Percentiles rank a stretch among this genome's conserved stretches.
Conservation (phyloP, 2,329 filamentous ascomycete genomes). For the Cercospora janseana region DNA sequence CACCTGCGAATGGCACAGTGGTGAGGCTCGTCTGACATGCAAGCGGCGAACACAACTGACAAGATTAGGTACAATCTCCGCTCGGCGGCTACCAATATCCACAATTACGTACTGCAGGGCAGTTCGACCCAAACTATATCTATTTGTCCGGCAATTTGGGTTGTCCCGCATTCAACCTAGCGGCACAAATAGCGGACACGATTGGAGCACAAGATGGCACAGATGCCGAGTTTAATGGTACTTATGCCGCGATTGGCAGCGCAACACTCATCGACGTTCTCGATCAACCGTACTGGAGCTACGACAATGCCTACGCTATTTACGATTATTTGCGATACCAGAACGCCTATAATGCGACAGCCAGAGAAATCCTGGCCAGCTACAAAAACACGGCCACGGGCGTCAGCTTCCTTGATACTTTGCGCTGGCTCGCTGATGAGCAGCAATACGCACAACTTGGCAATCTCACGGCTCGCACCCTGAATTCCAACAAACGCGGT, state of each 20-base stretch:
- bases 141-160: conserved; percentile 46
- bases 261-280: conserved; percentile 47
- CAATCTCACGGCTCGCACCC: conserved; percentile 42
- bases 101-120: conserved; percentile 46
- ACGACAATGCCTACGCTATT: conserved; percentile 54
- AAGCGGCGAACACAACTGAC: background rate
- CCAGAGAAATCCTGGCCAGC: conserved; percentile 36
- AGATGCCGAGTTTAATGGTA: conserved; percentile 40
- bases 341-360: conserved; percentile 51
- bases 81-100: conserved; percentile 59
- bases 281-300: conserved; percentile 43
- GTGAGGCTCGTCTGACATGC: conserved; percentile 12
- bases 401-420: conserved; percentile 28
- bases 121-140: conserved; percentile 52
- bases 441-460: conserved; percentile 47
- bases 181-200: conserved; percentile 44
- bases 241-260: conserved; percentile 50
- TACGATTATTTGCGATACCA: conserved; percentile 58
- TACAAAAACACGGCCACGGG: conserved; percentile 31
- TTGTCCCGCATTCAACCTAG: conserved; percentile 34
- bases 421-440: conserved; percentile 50
- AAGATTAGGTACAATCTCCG: conserved; percentile 44
- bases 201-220: conserved; percentile 32
- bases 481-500: conserved; percentile 12
- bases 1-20: conserved; percentile 49